Evolutionary conservation across 2,329 filamentous ascomycete genomes (phyloP).

Genomic region (Beauveria rudraprayagi): DNA sequence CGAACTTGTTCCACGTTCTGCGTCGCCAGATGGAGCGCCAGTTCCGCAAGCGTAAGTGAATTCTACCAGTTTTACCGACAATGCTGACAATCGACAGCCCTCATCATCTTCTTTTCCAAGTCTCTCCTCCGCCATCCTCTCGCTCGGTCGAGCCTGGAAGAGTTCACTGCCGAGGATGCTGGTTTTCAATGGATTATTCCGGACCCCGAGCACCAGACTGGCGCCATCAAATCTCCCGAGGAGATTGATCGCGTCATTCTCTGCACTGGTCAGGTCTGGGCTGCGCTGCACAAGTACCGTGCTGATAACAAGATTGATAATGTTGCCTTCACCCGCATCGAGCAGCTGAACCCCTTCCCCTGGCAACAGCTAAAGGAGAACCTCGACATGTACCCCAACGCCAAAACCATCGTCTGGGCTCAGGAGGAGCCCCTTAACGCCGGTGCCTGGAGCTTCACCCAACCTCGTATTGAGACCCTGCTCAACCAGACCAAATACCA

Average conservation of each 20-base stretch:
- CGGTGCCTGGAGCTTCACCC: conserved; percentile 93
- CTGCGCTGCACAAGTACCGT: conserved; percentile 83
- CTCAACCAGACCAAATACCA: conserved; percentile 90
- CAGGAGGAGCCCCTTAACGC: conserved; percentile 98
- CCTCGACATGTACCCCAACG: conserved; percentile 93
- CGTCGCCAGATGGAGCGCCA: conserved; percentile 97
- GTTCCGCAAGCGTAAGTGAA: conserved; percentile 88
- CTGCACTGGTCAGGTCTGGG: conserved; percentile 92
- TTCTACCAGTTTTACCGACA: neutral
- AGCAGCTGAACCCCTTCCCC: conserved; percentile 98
- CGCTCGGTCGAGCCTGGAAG: conserved; percentile 80
- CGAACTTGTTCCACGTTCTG: conserved; percentile 94
- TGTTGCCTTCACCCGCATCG: conserved; percentile 87
- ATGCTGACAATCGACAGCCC: conserved; percentile 43
- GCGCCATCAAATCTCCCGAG: conserved; percentile 67
- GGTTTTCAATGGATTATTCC: conserved; percentile 97
- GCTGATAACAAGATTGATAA: conserved; percentile 79
- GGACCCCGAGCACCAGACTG: conserved; percentile 73
- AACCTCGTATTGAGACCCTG: conserved; percentile 93
- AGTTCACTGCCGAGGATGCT: conserved; percentile 74
- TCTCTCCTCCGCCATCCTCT: conserved; percentile 89
- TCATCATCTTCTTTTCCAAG: conserved; percentile 98
- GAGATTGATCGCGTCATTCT: conserved; percentile 91
- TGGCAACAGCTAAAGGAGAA: conserved; percentile 97
- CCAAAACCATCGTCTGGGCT: conserved; percentile 92